Conservation (phyloP, 2,329 filamentous ascomycete genomes). For the Amauroascus niger region DNA sequence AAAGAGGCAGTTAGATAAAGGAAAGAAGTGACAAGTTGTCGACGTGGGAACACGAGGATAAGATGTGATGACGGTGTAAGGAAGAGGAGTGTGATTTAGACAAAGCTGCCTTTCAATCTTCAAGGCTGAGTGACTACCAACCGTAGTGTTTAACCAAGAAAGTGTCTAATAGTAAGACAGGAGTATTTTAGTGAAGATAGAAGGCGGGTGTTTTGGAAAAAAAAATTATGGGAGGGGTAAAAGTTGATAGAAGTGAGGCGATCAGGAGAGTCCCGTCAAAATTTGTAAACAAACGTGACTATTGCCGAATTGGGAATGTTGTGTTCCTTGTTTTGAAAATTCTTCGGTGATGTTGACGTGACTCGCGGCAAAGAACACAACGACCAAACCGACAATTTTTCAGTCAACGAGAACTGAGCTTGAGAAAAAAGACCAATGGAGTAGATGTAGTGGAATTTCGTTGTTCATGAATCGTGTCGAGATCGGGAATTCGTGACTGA, state of each 20-base stretch:
- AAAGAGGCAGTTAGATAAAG: not conserved
- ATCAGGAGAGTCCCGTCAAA: conserved; percentile 2
- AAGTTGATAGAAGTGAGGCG: no score
- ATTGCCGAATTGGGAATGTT: not conserved
- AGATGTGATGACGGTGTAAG: not conserved
- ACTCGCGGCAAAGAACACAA: not conserved
- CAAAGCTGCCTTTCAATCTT: no score
- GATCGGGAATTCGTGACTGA: no score
- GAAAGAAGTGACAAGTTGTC: not conserved
- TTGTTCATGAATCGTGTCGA: not conserved
- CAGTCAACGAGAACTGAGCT: not conserved
- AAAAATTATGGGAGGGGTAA: no score
- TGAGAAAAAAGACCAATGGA: not conserved
- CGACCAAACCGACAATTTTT: not conserved
- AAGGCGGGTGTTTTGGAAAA: no score
- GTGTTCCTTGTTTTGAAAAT: conserved; percentile 3
- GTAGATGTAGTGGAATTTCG: not conserved
- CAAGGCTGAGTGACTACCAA: no score
- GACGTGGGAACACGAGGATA: not conserved
- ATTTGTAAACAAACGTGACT: not conserved
- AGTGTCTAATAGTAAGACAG: no score
- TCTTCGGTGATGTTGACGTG: not conserved
- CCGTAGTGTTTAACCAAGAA: no score
- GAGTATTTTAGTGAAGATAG: no score
- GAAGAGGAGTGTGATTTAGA: no score